These are phyloP conservation scores for Prinsepia uniflora DNA, from an alignment of 306 rosid species.

Conservation along the genomic window DNA sequence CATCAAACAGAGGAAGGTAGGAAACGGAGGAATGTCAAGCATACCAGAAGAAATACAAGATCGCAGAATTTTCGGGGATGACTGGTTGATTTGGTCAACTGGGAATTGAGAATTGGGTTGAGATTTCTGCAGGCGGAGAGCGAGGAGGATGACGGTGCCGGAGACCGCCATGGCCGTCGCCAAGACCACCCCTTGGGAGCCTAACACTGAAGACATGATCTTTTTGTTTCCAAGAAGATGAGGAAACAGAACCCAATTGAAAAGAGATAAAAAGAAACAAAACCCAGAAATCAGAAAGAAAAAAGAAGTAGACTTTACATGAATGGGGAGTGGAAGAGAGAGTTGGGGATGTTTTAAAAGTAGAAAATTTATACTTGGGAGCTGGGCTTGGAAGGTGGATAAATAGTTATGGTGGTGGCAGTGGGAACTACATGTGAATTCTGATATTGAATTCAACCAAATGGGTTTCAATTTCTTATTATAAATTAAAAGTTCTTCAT, in stretches of 20 bases:
- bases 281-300: neutral
- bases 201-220: conserved; percentile 54
- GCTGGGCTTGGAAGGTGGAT: neutral
- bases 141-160: conserved; percentile 86
- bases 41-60: conserved; percentile 81
- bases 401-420: conserved; percentile 20
- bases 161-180: conserved; percentile 99
- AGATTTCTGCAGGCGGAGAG: conserved; percentile 65
- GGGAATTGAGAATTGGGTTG: conserved; percentile 38
- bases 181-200: conserved; percentile 74
- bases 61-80: conserved; percentile 52
- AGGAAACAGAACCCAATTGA: neutral
- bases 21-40: conserved; percentile 1
- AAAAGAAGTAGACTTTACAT: conserved; percentile 5
- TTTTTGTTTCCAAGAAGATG: neutral
- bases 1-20: neutral
- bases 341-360: neutral
- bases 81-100: conserved; percentile 20
- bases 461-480: conserved; percentile 10
- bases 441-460: neutral
- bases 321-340: neutral
- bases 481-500: neutral
- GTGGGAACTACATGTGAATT: conserved; percentile 20
- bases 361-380: neutral
- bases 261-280: neutral